Conservation (phyloP, 352 stramenopile species). For the Aphanomyces stellatus region DNA sequence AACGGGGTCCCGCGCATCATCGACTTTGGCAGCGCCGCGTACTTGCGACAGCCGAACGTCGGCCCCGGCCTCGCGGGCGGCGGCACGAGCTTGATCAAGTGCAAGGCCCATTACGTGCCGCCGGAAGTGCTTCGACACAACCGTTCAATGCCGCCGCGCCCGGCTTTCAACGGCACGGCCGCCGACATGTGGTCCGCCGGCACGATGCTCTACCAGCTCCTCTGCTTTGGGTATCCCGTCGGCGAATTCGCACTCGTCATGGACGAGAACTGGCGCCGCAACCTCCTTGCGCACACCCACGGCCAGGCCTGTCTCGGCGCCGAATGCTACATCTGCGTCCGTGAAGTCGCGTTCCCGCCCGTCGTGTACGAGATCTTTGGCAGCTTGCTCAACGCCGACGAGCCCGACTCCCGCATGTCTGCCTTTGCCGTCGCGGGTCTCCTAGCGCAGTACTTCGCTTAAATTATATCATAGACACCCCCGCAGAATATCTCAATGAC, state of each 20-base stretch:
- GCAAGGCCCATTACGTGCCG: slow-evolving; percentile 67
- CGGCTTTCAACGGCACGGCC: slow-evolving; percentile 53
- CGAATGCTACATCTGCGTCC: slow-evolving; percentile 76
- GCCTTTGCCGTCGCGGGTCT: slow-evolving; percentile 39
- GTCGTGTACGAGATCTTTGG: slow-evolving; percentile 68
- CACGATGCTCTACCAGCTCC: slow-evolving; percentile 70
- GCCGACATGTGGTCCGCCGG: slow-evolving; percentile 75
- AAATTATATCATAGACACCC: slow-evolving; percentile 18
- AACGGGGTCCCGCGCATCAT: slow-evolving; percentile 48
- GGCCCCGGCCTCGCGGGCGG: slow-evolving; percentile 40
- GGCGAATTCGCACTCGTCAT: slow-evolving; percentile 62
- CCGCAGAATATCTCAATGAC: too few species aligned
- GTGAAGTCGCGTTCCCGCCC: slow-evolving; percentile 58
- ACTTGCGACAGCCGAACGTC: slow-evolving; percentile 44
- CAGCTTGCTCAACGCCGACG: slow-evolving; percentile 41
- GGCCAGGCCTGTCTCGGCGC: slow-evolving; percentile 39
- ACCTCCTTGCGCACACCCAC: slow-evolving; percentile 56
- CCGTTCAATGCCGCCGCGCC: slow-evolving; percentile 37
- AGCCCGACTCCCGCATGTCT: slow-evolving; percentile 44
- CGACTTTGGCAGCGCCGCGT: slow-evolving; percentile 74
- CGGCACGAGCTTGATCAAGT: slow-evolving; percentile 56
- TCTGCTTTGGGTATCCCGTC: slow-evolving; percentile 76
- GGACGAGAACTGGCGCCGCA: slow-evolving; percentile 63
- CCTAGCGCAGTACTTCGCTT: slow-evolving; percentile 43
- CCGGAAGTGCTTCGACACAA: slow-evolving; percentile 62